phyloP scores from a whole-genome alignment of 805 yeast species.

The Kodamaea hsintzibuensis region DNA sequence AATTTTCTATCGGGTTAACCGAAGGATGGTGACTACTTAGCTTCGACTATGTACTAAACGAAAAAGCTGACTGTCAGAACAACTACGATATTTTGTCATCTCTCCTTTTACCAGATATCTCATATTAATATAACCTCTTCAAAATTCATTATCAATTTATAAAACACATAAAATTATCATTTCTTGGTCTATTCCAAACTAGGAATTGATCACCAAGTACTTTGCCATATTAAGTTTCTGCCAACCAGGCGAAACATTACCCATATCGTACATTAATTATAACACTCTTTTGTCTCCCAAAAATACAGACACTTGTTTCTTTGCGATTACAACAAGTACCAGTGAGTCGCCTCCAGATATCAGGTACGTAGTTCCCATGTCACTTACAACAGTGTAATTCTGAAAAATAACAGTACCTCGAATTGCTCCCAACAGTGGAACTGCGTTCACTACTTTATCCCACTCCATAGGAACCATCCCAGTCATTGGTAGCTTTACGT shows the following conservation, averaged over 20 bases:
- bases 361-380: conserved; percentile 8
- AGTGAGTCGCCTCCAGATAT: neutral
- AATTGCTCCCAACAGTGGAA: conserved; percentile 1
- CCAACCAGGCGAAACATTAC: neutral
- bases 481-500: conserved; percentile 4
- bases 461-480: conserved; percentile 1
- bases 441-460: neutral
- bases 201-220: too few species aligned
- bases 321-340: conserved; percentile 5
- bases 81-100: too few species aligned
- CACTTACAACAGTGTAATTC: conserved; percentile 1
- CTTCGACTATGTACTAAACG: too few species aligned
- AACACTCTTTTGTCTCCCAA: conserved; percentile 7
- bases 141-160: neutral
- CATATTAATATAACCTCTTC: too few species aligned
- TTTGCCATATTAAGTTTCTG: neutral
- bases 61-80: too few species aligned
- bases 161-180: neutral
- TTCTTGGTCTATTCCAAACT: too few species aligned
- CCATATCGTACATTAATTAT: neutral
- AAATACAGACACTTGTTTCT: neutral
- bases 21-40: too few species aligned
- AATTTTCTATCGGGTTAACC: too few species aligned
- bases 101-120: too few species aligned
- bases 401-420: conserved; percentile 2